Base-by-base conservation (phyloP, 1,139 yeast species). In the Nadsonia starkeyi-henricii region DNA sequence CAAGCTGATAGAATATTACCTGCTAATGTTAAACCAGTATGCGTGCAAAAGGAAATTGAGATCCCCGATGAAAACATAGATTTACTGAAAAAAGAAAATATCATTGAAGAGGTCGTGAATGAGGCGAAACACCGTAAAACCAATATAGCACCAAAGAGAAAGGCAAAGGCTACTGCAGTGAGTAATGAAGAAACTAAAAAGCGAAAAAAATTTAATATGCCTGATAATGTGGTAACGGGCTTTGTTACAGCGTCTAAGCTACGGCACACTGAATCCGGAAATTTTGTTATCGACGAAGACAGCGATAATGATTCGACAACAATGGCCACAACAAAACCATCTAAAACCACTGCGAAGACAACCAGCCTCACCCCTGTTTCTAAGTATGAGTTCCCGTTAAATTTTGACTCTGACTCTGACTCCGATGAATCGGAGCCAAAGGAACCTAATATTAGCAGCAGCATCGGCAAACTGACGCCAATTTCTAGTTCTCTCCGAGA, bases 201-300 rank as follows among this genome's bases (percentile, higher is more conserved):
- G 30, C 58, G 61, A 46, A 74, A 74, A 54, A 63, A 65, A 49
- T 85, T 85, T 56, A 78, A 78, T 61, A 79, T 85, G 85, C 95
- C 95, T 0, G 89, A 82, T 55, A 73, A 79, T 59, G 95, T 79
- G 2, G 76, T 73, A 36, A 74, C 81, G 0, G 93, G 93, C 1
- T 85, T 86, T 56, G 68, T 71, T 42, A 68, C 70, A 17, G 91
- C 85, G 17, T 33, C 39, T 15, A 33, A 33, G 12, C 17, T 33
- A 13, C 1, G 67, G 77, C 2, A 64, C 66, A 41, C 57, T 81
- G 65, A 72, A 80, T 5, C 61, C 67, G 41, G 26, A 43, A 43
- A 43, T 26, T 17, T 13, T 30, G 15, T 20, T 7, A 20, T 37
- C 23, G 12, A 19, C 8, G 44, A 47, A 20, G 45, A 43, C 30